Conservation (phyloP, 2,329 filamentous ascomycete genomes). For the Trichoderma harzianum region DNA sequence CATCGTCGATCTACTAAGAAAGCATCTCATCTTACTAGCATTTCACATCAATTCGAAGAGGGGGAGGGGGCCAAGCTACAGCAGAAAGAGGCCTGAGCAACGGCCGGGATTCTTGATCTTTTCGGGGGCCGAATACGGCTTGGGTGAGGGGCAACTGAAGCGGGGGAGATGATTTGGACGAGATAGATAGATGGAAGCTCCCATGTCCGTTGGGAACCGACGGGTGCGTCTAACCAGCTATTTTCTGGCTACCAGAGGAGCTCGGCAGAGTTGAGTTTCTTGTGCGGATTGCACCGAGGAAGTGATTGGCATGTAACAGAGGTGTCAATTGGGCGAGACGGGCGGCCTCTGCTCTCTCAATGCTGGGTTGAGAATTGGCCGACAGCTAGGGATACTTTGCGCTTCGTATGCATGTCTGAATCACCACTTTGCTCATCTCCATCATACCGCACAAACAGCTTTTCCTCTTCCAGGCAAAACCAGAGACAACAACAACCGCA, state of each 20-base stretch:
- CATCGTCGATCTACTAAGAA: constrained; percentile 14
- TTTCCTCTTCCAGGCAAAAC: not conserved
- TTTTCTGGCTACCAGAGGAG: not conserved
- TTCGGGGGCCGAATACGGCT: constrained; percentile 12
- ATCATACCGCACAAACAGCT: not conserved
- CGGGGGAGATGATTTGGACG: not conserved
- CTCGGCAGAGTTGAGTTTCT: not conserved
- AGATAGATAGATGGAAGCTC: not conserved
- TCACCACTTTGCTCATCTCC: not conserved
- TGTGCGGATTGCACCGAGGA: not conserved
- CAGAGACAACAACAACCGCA: not conserved
- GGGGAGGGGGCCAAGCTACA: not conserved
- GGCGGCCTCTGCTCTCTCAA: not conserved
- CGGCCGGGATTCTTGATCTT: not conserved
- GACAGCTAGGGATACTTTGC: not conserved
- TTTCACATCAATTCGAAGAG: not conserved
- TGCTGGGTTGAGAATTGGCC: not conserved
- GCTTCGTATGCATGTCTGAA: not conserved
- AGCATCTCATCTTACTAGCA: not conserved
- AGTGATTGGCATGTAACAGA: not conserved
- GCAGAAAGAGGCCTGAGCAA: not conserved
- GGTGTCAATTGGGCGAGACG: not conserved
- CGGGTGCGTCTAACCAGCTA: not conserved
- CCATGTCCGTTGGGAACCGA: constrained; percentile 3
- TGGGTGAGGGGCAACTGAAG: constrained; percentile 15